phyloP scores from a whole-genome alignment of 768 basidiomycete species.

The Pleurotus pulmonarius region DNA sequence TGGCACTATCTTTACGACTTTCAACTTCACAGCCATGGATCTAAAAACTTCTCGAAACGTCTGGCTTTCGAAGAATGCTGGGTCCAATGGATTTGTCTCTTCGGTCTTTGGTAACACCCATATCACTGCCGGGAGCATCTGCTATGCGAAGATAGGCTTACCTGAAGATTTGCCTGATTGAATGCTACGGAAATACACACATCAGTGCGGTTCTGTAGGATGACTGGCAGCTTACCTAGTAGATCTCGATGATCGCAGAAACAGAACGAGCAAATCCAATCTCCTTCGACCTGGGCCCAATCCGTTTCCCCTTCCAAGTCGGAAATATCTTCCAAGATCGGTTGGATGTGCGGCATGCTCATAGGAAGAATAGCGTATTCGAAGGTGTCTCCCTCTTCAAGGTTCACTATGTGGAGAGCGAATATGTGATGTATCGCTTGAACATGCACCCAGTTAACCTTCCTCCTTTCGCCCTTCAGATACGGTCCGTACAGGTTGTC shows the following conservation, averaged over 20 bases:
- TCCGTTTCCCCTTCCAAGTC: constrained; percentile 36
- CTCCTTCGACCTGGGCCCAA: constrained; percentile 58
- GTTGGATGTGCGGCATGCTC: constrained; percentile 53
- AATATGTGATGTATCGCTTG: constrained; percentile 53
- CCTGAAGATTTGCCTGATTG: constrained; percentile 28
- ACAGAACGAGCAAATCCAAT: constrained; percentile 62
- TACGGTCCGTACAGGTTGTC: constrained; percentile 58
- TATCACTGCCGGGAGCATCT: too few relatives aligned
- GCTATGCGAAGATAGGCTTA: too few relatives aligned
- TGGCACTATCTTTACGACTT: constrained; percentile 32
- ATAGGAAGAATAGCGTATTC: constrained; percentile 39
- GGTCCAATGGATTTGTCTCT: constrained; percentile 31
- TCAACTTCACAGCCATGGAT: constrained; percentile 42
- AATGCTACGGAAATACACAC: constrained; percentile 31
- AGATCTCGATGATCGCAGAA: constrained; percentile 69
- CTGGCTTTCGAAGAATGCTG: constrained; percentile 44
- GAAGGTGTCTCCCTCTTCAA: constrained; percentile 27
- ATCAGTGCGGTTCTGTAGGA: background rate
- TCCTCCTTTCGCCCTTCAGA: constrained; percentile 33
- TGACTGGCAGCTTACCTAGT: constrained; percentile 38
- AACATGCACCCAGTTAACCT: constrained; percentile 61
- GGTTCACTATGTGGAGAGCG: constrained; percentile 46
- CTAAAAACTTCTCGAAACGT: constrained; percentile 52
- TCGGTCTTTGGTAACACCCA: constrained; percentile 17
- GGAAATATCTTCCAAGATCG: constrained; percentile 35